Evolutionary conservation across 805 yeast species (phyloP).

Genomic region (Sugiyamaella floridensis): DNA sequence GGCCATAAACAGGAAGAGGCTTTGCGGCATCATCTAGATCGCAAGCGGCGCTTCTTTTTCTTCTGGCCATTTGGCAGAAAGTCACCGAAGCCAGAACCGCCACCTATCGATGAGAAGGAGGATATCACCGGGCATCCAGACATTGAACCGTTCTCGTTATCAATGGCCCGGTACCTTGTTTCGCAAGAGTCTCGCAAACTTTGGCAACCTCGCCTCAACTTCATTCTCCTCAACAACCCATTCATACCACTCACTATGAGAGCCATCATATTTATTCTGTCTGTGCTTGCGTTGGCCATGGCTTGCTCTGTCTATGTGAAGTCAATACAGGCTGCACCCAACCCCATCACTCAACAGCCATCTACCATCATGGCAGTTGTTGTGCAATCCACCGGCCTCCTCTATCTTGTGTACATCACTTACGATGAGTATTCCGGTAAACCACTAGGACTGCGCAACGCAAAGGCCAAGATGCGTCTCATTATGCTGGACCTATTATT

Average conservation of each 20-base stretch:
- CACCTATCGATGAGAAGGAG: neutral
- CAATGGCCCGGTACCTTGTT: constrained; percentile 21
- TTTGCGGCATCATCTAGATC: neutral
- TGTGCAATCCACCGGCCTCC: constrained; percentile 71
- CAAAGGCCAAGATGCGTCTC: constrained; percentile 73
- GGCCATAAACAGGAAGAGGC: constrained; percentile 7
- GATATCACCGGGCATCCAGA: neutral
- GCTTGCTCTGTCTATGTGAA: constrained; percentile 45
- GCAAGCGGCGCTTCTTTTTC: neutral
- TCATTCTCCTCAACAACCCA: constrained; percentile 64
- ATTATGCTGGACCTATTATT: constrained; percentile 77
- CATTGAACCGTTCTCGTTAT: constrained; percentile 10
- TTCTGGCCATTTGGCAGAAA: neutral
- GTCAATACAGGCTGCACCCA: constrained; percentile 28
- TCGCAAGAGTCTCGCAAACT: constrained; percentile 22
- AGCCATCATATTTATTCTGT: constrained; percentile 48
- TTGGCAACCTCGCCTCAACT: constrained; percentile 52
- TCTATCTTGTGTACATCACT: constrained; percentile 73
- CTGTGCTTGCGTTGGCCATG: constrained; percentile 62
- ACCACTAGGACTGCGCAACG: constrained; percentile 84
- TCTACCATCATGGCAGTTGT: constrained; percentile 89
- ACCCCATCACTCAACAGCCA: constrained; percentile 60
- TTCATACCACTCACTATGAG: constrained; percentile 75
- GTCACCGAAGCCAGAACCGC: neutral
- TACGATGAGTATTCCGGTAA: constrained; percentile 88